These are phyloP conservation scores for Antitrichia curtipendula DNA, from an alignment of 225 moss, liverwort and hornwort genomes.

Conservation along the genomic window DNA sequence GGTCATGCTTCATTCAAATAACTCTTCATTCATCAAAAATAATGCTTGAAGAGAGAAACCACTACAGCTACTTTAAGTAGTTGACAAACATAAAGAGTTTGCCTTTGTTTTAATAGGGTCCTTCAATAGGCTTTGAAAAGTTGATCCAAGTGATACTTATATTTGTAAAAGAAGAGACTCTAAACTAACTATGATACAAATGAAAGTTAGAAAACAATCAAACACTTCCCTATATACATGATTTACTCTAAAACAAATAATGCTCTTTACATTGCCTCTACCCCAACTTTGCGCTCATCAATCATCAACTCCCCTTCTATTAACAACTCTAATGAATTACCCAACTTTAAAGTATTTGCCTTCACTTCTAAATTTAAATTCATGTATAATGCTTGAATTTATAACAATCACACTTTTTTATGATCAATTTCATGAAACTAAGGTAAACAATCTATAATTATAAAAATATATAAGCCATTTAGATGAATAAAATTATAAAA, in stretches of 20 bases:
- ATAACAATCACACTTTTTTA: not conserved
- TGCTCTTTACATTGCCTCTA: too few species aligned
- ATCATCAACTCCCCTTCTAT: too few species aligned
- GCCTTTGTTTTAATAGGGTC: too few species aligned
- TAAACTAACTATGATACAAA: too few species aligned
- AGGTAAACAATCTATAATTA: not conserved
- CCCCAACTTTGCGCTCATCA: too few species aligned
- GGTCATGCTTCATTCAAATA: not conserved
- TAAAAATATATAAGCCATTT: not conserved
- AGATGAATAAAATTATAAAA: not conserved
- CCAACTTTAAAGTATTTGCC: too few species aligned
- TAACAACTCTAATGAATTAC: too few species aligned
- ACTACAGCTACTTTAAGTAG: not conserved
- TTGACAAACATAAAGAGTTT: not conserved
- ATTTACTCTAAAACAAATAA: too few species aligned
- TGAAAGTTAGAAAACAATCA: too few species aligned
- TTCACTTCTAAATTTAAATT: too few species aligned
- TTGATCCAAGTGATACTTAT: fast-evolving
- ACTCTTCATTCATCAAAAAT: not conserved
- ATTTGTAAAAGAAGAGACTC: too few species aligned
- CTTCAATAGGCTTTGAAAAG: not conserved
- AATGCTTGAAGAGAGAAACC: not conserved
- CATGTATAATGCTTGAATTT: not conserved
- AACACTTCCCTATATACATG: too few species aligned
- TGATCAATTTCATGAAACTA: not conserved